A percentile compares a stretch with the other conserved stretches of the same genome.
phyloP scores from a whole-genome alignment of 768 basidiomycete species.

The Pilatotrama ljubarskyi region DNA sequence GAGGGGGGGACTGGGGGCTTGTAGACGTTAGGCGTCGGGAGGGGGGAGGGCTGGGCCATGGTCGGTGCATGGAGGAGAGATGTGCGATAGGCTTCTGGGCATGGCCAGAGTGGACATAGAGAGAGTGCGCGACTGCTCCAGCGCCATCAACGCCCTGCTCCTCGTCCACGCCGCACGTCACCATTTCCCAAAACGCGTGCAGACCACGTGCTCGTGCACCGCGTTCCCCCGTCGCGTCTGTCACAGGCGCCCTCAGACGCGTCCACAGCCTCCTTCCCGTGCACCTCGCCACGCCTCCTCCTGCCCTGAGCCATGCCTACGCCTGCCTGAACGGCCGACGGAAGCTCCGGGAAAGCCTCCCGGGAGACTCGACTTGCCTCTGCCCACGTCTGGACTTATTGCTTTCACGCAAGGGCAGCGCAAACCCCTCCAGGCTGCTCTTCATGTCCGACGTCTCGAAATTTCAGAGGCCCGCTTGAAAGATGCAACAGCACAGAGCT shows the following conservation, averaged over 20 bases:
- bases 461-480: background rate
- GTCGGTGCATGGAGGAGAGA: conserved; percentile 20
- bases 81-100: conserved; percentile 6
- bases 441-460: background rate
- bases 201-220: conserved; percentile 13
- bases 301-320: too few relatives aligned
- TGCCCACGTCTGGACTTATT: too few relatives aligned
- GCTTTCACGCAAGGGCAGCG: too few relatives aligned
- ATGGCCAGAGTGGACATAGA: conserved; percentile 15
- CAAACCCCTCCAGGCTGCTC: too few relatives aligned
- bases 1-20: conserved; percentile 16
- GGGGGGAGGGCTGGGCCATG: conserved; percentile 29
- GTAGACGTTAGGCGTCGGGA: conserved; percentile 21
- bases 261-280: background rate
- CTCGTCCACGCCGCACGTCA: conserved; percentile 20
- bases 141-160: conserved; percentile 15
- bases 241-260: background rate
- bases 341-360: too few relatives aligned
- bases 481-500: too few relatives aligned
- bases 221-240: background rate
- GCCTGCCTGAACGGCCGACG: too few relatives aligned
- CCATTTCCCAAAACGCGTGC: conserved; percentile 11
- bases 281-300: background rate
- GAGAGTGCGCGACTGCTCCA: conserved; percentile 12
- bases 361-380: too few relatives aligned